phyloP scores from a whole-genome alignment of 1,284 basidiomycete genomes.

The Somion occarium region DNA sequence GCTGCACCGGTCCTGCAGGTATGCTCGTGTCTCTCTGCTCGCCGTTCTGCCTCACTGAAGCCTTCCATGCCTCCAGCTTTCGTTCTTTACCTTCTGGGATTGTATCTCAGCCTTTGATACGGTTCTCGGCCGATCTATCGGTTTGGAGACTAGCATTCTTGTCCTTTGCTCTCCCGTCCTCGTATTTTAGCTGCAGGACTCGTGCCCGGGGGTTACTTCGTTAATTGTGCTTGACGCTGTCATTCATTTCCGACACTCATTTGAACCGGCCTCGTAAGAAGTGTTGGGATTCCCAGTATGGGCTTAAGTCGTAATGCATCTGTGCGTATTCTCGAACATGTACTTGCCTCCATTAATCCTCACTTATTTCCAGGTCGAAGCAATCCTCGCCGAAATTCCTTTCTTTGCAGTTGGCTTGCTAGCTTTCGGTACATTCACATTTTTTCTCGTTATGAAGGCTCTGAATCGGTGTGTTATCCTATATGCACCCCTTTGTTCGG shows the following conservation, averaged over 20 bases:
- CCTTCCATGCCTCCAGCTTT: slow-evolving; percentile 6
- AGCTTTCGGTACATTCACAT: slow-evolving; percentile 57
- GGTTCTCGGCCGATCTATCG: too few relatives aligned
- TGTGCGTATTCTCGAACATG: slow-evolving; percentile 17
- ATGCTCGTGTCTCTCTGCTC: slow-evolving; percentile 2
- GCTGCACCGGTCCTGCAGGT: slow-evolving; percentile 5
- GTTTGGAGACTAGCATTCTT: background rate
- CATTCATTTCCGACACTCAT: slow-evolving; percentile 11
- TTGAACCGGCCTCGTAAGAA: too few relatives aligned
- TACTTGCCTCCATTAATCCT: slow-evolving; percentile 14
- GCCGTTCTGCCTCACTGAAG: background rate
- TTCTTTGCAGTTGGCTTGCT: slow-evolving; percentile 63
- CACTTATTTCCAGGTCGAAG: slow-evolving; percentile 40
- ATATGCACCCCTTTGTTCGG: slow-evolving; percentile 6
- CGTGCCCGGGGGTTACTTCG: background rate
- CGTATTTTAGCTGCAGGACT: background rate
- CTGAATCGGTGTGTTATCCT: slow-evolving; percentile 53
- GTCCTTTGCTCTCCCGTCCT: background rate
- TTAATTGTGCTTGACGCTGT: slow-evolving; percentile 3
- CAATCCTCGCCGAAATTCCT: slow-evolving; percentile 62
- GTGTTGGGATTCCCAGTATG: too few relatives aligned
- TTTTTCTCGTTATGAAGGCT: slow-evolving; percentile 55
- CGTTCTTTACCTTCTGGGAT: slow-evolving; percentile 19
- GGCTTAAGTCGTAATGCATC: slow-evolving; percentile 23
- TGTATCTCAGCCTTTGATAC: slow-evolving; percentile 21